These are phyloP conservation scores for Annulohypoxylon stygium DNA, from an alignment of 495 filamentous ascomycete genomes.

Conservation along the genomic window DNA sequence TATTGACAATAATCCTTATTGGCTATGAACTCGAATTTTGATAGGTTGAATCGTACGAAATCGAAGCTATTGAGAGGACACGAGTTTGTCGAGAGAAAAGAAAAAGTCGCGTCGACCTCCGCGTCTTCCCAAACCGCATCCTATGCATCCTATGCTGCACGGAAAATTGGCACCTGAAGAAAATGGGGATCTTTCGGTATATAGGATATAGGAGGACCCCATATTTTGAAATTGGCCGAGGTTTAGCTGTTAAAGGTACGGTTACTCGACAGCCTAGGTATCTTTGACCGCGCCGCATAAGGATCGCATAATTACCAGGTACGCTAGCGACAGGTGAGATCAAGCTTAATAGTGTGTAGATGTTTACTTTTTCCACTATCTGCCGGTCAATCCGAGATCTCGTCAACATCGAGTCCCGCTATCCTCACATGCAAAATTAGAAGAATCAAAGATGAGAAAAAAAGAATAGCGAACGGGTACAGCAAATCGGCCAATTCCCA, in stretches of 20 bases:
- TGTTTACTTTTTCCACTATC: not conserved
- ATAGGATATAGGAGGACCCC: slow-evolving; percentile 13
- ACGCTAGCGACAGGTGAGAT: not conserved
- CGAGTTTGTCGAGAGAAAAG: not conserved
- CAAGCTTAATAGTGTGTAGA: not conserved
- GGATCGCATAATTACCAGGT: slow-evolving; percentile 1
- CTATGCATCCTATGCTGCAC: not conserved
- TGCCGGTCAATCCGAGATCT: slow-evolving; percentile 7
- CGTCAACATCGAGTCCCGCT: not conserved
- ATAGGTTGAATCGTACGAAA: not conserved
- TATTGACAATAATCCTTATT: not conserved
- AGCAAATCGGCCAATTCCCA: slow-evolving; percentile 3
- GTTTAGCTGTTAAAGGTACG: slow-evolving; percentile 9
- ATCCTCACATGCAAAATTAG: not conserved
- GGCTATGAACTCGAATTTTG: not conserved
- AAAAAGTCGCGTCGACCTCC: not conserved
- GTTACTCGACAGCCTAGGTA: not conserved
- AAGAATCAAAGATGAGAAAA: not conserved
- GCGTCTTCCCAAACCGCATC: not conserved
- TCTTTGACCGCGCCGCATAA: not conserved
- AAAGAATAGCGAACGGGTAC: not conserved
- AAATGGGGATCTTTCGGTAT: slow-evolving; percentile 15
- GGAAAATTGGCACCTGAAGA: not conserved
- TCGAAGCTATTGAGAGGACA: not conserved
- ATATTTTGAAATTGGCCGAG: slow-evolving; percentile 44